Evolutionary conservation across 345 rosid genomes (phyloP).

Genomic region (Salix dunnii): DNA sequence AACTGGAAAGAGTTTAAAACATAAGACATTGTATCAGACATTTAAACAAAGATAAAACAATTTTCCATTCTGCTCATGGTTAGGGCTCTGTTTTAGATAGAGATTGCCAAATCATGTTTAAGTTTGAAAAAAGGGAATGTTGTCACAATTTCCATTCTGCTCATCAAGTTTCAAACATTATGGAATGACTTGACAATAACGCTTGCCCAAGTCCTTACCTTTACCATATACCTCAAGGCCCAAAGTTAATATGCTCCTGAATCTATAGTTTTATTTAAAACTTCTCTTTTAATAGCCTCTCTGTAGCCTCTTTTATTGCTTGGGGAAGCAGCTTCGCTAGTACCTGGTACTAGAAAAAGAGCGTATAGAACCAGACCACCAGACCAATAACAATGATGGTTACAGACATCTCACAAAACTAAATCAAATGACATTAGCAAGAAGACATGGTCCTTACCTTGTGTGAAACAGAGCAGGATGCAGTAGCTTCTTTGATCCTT

Average conservation of each 20-base stretch:
- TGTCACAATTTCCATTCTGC: background rate
- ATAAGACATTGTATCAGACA: background rate
- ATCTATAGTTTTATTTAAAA: background rate
- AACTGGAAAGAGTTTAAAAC: background rate
- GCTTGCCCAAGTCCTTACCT: background rate
- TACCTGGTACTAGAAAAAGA: background rate
- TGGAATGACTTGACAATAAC: background rate
- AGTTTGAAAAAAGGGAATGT: background rate
- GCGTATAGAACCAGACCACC: background rate
- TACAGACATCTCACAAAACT: background rate
- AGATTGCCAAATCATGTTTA: background rate
- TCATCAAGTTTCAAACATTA: background rate
- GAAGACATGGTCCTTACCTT: slow-evolving; percentile 31
- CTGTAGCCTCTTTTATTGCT: background rate
- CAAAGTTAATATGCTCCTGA: background rate
- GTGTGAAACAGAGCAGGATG: slow-evolving; percentile 45
- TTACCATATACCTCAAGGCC: background rate
- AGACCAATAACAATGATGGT: no score
- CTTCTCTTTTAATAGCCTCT: background rate
- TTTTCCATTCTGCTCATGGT: background rate
- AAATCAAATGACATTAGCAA: slow-evolving; percentile 10
- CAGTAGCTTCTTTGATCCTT: slow-evolving; percentile 68
- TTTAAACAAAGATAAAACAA: background rate
- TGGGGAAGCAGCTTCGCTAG: background rate
- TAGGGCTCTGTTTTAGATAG: background rate